Evolutionary conservation across 176 grass and related monocot species (phyloP), one percentile per base, ranked within the genome.

Genomic region (Bromus sterilis): DNA sequence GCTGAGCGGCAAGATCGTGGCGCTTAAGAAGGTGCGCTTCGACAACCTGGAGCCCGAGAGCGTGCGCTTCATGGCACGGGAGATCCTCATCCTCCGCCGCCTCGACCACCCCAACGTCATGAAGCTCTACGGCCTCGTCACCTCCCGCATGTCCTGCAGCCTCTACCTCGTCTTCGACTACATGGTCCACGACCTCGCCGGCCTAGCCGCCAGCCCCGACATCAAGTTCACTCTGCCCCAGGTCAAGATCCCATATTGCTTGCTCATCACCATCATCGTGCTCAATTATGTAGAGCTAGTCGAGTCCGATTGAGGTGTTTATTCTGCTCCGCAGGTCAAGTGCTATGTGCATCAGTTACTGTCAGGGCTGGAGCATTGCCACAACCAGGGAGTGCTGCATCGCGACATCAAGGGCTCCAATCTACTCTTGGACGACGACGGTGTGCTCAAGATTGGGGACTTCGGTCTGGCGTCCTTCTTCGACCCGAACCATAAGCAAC

Each of bases 21-120:
- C 93, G 44, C 58, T 96, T n/a, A 96, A 96, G 85, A 96, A 96
- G 85, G 93, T 96, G 56, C 83, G 93, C 28, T 96, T 96, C 73
- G 93, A 96, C 79, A 93, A 93, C 76, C 83, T 96, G 9, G 93
- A 96, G 84, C 93, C 90, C 0, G 90, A 96, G 76, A 93, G 90
- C 85, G 93, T 96, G 85, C 85, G 90, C 14, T 96, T 96, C 80
- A 96, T 96, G 93, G 93, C 90, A 1, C 78, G 93, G 74, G 93
- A 96, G 88, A 96, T 96, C 78, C 81, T 95, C 70, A 92, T 95
- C 64, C 81, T 95, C 35, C 87, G 90, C 77, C 87, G 93, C 77
- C 85, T 95, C 24, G 82, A 95, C 81, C 93, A 95, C 78, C 87
- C 87, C 65, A 95, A 95, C 87, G 93, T 95, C 67, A 76, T 95